Percentiles rank a stretch among this genome's conserved stretches.
phyloP scores from a whole-genome alignment of 73 alveolate genomes.

The Paramecium bursaria region DNA sequence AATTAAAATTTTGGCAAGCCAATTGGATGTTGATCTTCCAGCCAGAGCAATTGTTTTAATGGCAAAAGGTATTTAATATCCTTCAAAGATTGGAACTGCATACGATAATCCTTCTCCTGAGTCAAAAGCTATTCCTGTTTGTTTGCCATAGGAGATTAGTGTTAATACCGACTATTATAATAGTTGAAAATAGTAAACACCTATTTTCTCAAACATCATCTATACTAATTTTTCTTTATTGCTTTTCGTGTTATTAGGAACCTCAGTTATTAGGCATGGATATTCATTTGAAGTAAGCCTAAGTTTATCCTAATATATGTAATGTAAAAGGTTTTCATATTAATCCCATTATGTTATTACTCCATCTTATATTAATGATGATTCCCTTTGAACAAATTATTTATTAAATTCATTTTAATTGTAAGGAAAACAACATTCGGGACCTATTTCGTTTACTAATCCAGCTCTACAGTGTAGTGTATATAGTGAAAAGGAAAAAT shows the following conservation, averaged over 20 bases:
- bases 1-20: constrained; percentile 80
- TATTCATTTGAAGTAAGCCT: constrained; percentile 93
- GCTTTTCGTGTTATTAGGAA: constrained; percentile 81
- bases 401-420: no score
- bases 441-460: no score
- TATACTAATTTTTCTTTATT: constrained; percentile 85
- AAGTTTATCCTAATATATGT: constrained; percentile 91
- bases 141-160: constrained; percentile 90
- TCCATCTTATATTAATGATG: no score
- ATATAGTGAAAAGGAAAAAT: no score
- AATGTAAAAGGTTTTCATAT: constrained; percentile 95
- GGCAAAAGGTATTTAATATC: constrained; percentile 94
- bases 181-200: constrained; percentile 93
- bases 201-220: constrained; percentile 95
- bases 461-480: no score
- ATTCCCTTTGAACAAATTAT: no score
- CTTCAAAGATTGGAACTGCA: constrained; percentile 99
- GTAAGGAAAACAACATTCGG: no score
- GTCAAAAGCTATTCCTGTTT: constrained; percentile 96
- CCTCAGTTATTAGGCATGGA: constrained; percentile 84
- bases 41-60: constrained; percentile 88
- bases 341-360: constrained; percentile 93
- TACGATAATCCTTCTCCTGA: constrained; percentile 99
- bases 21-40: constrained; percentile 93
- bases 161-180: constrained; percentile 93